These are phyloP conservation scores for Poteriospumella lacustris DNA, from an alignment of 108 stramenopile genomes.

Conservation along the genomic window DNA sequence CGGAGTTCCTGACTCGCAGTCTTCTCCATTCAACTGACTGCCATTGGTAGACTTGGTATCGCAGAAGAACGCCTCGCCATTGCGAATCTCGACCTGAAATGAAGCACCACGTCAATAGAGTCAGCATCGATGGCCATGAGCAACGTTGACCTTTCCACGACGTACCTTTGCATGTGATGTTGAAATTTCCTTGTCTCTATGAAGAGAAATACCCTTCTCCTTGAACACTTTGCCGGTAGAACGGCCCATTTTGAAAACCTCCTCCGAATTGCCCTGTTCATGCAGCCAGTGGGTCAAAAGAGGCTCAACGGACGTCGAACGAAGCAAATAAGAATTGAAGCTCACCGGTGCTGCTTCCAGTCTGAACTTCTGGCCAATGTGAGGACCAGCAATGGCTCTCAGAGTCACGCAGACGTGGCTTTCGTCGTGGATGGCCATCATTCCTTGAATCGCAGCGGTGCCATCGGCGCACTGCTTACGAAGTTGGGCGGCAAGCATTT, in stretches of 20 bases:
- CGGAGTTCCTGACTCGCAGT: background rate
- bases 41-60: slow-evolving; percentile 16
- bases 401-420: background rate
- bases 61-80: slow-evolving; percentile 13
- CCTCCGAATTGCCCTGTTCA: slow-evolving; percentile 6
- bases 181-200: slow-evolving; percentile 34
- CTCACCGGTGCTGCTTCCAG: slow-evolving; percentile 20
- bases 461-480: background rate
- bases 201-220: slow-evolving; percentile 28
- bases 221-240: slow-evolving; percentile 29
- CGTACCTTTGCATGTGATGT: slow-evolving; percentile 29
- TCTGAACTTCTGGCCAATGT: slow-evolving; percentile 19
- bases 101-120: too few relatives aligned
- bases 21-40: slow-evolving; percentile 25
- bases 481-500: background rate
- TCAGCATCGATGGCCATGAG: background rate
- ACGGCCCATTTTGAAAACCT: slow-evolving; percentile 19
- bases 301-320: too few relatives aligned
- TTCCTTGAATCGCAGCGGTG: background rate
- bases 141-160: background rate
- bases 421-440: background rate
- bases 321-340: background rate
- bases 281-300: background rate
- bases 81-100: slow-evolving; percentile 18
- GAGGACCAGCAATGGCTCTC: slow-evolving; percentile 24